These are phyloP conservation scores for Maudiozyma barnettii DNA, from an alignment of 805 yeast species.

Conservation along the genomic window DNA sequence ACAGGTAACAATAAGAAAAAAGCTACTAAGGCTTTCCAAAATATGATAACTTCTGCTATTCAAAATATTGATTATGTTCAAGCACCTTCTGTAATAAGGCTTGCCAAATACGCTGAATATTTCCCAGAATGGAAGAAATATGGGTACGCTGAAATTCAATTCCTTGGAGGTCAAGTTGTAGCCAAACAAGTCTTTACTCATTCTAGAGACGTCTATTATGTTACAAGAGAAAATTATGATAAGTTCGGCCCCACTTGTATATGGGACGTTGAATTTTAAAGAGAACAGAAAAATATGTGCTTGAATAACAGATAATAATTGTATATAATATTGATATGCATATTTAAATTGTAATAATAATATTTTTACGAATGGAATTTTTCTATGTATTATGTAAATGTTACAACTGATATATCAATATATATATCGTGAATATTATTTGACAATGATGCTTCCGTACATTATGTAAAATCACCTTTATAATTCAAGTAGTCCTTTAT, in stretches of 20 bases:
- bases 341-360: conserved; percentile 1
- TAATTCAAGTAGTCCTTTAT: conserved; percentile 20
- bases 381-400: not conserved
- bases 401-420: not conserved
- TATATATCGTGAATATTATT: not conserved
- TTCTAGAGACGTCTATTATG: conserved; percentile 52
- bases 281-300: not conserved
- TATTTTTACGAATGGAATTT: not conserved
- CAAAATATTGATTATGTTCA: conserved; percentile 39
- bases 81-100: conserved; percentile 66
- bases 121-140: conserved; percentile 87
- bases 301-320: not conserved
- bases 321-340: not conserved
- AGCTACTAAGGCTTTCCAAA: conserved; percentile 14
- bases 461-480: conserved; percentile 12
- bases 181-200: conserved; percentile 75
- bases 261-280: conserved; percentile 50
- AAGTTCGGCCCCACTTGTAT: conserved; percentile 74
- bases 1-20: conserved; percentile 23
- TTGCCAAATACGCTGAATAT: conserved; percentile 75
- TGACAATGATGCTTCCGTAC: not conserved
- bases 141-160: conserved; percentile 68
- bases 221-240: conserved; percentile 60
- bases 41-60: conserved; percentile 14
- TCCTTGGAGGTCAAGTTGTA: conserved; percentile 81